Percentiles rank a stretch among this genome's conserved stretches.
Evolutionary conservation across 345 rosid genomes (phyloP).

Genomic region (Corymbia maculata): DNA sequence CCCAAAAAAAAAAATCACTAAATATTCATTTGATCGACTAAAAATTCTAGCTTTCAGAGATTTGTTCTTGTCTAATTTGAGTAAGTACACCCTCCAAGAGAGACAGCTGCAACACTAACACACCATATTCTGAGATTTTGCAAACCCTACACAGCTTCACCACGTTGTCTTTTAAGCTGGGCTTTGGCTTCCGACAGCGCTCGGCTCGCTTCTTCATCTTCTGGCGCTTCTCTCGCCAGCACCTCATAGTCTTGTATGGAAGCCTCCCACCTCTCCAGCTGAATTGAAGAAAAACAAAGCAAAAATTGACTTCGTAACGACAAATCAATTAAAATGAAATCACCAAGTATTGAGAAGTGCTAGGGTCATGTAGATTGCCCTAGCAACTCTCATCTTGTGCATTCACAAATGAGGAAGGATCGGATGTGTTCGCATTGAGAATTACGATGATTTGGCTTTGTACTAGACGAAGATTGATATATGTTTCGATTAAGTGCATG

Average conservation of each 20-base stretch:
- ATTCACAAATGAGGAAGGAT: background rate
- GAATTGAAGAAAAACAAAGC: background rate
- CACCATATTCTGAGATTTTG: background rate
- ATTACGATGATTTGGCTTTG: background rate
- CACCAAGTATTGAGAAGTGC: background rate
- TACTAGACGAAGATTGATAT: background rate
- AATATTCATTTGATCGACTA: background rate
- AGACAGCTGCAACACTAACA: background rate
- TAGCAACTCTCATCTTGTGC: background rate
- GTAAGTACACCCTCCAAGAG: background rate
- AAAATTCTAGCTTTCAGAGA: background rate
- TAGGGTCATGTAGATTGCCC: background rate
- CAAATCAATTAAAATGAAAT: background rate
- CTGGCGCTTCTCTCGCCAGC: conserved; percentile 54
- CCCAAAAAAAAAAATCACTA: background rate
- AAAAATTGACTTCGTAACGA: background rate
- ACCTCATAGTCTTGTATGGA: conserved; percentile 70
- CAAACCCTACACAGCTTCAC: background rate
- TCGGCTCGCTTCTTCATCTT: conserved; percentile 49
- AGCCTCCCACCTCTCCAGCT: conserved; percentile 79
- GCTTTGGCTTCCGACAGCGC: conserved; percentile 45
- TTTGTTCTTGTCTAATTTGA: background rate
- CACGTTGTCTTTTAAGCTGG: conserved; percentile 22
- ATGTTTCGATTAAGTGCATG: background rate
- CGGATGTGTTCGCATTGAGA: background rate